These are phyloP conservation scores for Penicillium sp. DNA, from an alignment of 2,329 filamentous ascomycete species.

Conservation along the genomic window DNA sequence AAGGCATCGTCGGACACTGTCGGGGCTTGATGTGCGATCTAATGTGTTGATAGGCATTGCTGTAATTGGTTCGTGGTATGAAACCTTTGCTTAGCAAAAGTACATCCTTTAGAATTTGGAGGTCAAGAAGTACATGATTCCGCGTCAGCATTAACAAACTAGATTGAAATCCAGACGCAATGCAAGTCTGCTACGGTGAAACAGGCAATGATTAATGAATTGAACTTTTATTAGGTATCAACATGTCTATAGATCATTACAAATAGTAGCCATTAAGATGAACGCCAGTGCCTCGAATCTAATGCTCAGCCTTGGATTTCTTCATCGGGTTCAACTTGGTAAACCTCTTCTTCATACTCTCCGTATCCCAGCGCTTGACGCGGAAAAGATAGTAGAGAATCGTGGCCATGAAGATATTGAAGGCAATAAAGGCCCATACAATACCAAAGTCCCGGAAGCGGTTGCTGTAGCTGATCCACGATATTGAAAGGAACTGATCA, in stretches of 20 bases:
- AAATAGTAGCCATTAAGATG: background rate
- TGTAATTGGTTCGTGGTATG: too few species aligned
- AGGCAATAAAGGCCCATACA: slow-evolving; percentile 53
- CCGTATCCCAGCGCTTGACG: slow-evolving; percentile 23
- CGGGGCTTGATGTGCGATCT: too few species aligned
- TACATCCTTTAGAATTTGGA: too few species aligned
- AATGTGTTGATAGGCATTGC: too few species aligned
- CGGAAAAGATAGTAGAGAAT: slow-evolving; percentile 38
- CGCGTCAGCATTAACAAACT: too few species aligned
- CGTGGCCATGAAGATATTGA: slow-evolving; percentile 52
- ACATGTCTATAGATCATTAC: too few species aligned
- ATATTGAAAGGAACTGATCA: slow-evolving; percentile 37
- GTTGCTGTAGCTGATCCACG: slow-evolving; percentile 50
- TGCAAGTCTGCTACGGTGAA: too few species aligned
- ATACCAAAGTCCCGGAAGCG: slow-evolving; percentile 65
- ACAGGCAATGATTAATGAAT: background rate
- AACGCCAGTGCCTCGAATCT: background rate
- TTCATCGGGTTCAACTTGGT: slow-evolving; percentile 9
- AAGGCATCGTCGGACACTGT: too few species aligned
- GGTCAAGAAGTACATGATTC: too few species aligned
- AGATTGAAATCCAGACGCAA: too few species aligned
- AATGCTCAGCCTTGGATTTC: slow-evolving; percentile 7
- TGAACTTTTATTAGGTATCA: too few species aligned
- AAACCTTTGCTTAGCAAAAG: too few species aligned
- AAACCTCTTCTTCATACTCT: slow-evolving; percentile 13